Evolutionary conservation across 129 eudicot genomes (phyloP).

Genomic region (Centrapalus pauciflorus): DNA sequence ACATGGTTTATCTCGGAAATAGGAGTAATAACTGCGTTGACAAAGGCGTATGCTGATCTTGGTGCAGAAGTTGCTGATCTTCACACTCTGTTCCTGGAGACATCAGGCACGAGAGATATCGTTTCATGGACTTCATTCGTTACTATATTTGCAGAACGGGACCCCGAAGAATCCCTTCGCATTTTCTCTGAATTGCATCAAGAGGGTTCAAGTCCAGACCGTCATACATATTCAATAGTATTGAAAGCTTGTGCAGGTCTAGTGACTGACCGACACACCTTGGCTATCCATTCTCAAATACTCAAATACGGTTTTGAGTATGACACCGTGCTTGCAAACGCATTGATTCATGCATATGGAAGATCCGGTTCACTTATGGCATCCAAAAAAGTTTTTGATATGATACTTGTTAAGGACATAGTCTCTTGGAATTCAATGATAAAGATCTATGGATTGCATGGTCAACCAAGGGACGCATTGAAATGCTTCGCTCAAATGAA

Average conservation of each 20-base stretch:
- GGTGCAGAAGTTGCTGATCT: constrained; percentile 38
- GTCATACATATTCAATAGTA: constrained; percentile 45
- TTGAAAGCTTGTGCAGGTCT: constrained; percentile 74
- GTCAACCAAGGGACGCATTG: constrained; percentile 45
- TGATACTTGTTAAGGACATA: constrained; percentile 38
- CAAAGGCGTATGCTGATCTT: constrained; percentile 62
- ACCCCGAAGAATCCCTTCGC: constrained; percentile 45
- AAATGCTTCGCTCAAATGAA: constrained; percentile 46
- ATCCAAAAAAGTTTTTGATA: constrained; percentile 48
- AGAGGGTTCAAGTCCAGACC: constrained; percentile 48
- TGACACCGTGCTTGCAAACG: constrained; percentile 50
- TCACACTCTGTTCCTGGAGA: constrained; percentile 47
- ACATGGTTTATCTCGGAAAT: constrained; percentile 43
- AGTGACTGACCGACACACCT: constrained; percentile 49
- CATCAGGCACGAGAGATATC: constrained; percentile 43
- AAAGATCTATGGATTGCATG: constrained; percentile 70
- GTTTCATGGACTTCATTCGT: constrained; percentile 76
- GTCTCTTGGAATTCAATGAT: constrained; percentile 84
- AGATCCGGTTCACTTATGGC: constrained; percentile 55
- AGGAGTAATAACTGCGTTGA: constrained; percentile 55
- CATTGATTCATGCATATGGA: constrained; percentile 75
- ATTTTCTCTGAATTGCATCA: constrained; percentile 39
- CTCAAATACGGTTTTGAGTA: constrained; percentile 40
- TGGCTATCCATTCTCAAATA: constrained; percentile 47
- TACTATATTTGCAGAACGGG: constrained; percentile 45